These are phyloP conservation scores for Cladosporium oxysporum DNA, from an alignment of 2,329 filamentous ascomycete genomes.

Conservation along the genomic window DNA sequence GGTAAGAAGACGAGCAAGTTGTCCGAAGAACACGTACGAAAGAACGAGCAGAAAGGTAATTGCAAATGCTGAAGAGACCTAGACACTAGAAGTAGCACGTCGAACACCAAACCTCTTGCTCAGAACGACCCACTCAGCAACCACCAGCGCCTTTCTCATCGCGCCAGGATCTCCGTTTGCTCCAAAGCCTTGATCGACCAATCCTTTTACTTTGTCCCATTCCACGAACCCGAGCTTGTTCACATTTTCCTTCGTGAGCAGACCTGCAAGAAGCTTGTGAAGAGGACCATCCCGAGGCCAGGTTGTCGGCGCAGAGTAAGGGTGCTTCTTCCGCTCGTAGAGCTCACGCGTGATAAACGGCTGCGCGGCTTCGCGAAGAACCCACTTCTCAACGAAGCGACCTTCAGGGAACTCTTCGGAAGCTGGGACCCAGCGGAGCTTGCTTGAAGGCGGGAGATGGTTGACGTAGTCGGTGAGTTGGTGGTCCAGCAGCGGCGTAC, in stretches of 20 bases:
- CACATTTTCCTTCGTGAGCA: slow-evolving; percentile 36
- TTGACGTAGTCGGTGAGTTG: slow-evolving; percentile 44
- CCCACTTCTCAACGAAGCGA: slow-evolving; percentile 51
- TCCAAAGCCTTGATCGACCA: slow-evolving; percentile 45
- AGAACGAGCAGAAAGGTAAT: background rate
- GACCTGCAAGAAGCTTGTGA: slow-evolving; percentile 37
- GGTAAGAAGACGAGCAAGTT: background rate
- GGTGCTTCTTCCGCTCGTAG: slow-evolving; percentile 52
- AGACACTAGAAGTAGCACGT: slow-evolving; percentile 1
- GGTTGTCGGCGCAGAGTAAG: slow-evolving; percentile 49
- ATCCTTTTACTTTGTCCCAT: slow-evolving; percentile 38
- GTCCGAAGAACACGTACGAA: background rate
- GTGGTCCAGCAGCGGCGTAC: slow-evolving; percentile 47
- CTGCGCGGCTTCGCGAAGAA: slow-evolving; percentile 52
- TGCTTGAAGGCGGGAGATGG: slow-evolving; percentile 40
- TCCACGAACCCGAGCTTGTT: slow-evolving; percentile 37
- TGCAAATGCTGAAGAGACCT: background rate
- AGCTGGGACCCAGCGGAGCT: slow-evolving; percentile 37
- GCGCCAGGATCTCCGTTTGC: slow-evolving; percentile 32
- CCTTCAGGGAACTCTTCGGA: slow-evolving; percentile 16
- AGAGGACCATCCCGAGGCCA: slow-evolving; percentile 49
- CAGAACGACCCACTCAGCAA: slow-evolving; percentile 50
- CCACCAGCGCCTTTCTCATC: slow-evolving; percentile 43
- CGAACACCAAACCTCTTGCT: slow-evolving; percentile 46
- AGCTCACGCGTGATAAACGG: slow-evolving; percentile 56